phyloP scores from a whole-genome alignment of 2,329 filamentous ascomycete species.

The Sclerotinia spermophila region DNA sequence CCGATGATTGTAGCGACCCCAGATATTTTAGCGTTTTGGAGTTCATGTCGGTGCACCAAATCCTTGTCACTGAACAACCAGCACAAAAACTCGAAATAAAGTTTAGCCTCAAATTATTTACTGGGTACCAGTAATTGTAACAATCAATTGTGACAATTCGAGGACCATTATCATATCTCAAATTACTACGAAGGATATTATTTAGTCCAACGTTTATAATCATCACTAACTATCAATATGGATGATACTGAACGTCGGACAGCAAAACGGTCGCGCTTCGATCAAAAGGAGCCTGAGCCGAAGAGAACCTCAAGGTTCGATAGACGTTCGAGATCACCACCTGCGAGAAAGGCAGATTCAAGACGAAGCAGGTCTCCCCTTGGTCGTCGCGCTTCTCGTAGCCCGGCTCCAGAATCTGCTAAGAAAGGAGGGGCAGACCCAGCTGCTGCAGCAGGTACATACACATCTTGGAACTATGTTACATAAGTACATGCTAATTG shows the following conservation, averaged over 20 bases:
- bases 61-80: slow-evolving; percentile 15
- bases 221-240: slow-evolving; percentile 47
- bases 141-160: neutral
- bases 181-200: neutral
- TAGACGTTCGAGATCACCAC: slow-evolving; percentile 81
- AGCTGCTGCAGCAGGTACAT: slow-evolving; percentile 70
- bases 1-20: slow-evolving; percentile 8
- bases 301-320: slow-evolving; percentile 80
- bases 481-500: neutral
- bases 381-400: slow-evolving; percentile 39
- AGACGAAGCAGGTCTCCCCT: slow-evolving; percentile 80
- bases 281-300: slow-evolving; percentile 81
- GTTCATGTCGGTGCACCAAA: slow-evolving; percentile 6
- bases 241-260: slow-evolving; percentile 70
- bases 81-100: slow-evolving; percentile 17
- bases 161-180: neutral
- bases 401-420: slow-evolving; percentile 33
- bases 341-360: slow-evolving; percentile 60
- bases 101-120: slow-evolving; percentile 21
- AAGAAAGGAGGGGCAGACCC: slow-evolving; percentile 58
- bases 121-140: neutral
- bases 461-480: neutral
- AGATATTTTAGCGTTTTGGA: slow-evolving; percentile 11
- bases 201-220: neutral
- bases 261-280: slow-evolving; percentile 86